Conservation (phyloP, 2,329 filamentous ascomycete species). For the Juglanconis juglandina region DNA sequence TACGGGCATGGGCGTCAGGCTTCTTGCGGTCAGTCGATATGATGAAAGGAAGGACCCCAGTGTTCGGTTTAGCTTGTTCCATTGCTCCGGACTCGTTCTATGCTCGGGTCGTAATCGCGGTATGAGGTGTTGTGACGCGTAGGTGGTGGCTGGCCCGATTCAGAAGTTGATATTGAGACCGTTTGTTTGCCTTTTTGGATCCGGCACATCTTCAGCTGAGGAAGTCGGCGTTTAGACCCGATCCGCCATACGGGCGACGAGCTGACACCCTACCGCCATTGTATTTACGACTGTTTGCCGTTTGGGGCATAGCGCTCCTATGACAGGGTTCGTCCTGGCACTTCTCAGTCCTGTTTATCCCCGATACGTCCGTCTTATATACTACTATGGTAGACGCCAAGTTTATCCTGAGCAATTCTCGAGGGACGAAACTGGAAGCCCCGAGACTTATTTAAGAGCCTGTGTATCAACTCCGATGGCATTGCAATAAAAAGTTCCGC, state of each 20-base stretch:
- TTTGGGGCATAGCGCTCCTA: slow-evolving; percentile 2
- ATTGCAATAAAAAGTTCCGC: too few relatives aligned
- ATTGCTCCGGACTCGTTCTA: background rate
- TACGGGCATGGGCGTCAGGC: slow-evolving; percentile 28
- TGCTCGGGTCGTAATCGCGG: too few relatives aligned
- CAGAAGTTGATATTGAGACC: background rate
- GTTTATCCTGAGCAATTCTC: too few relatives aligned
- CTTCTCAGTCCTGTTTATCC: background rate
- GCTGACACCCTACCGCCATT: background rate
- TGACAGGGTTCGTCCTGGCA: too few relatives aligned
- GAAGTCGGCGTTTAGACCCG: background rate
- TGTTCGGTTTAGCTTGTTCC: background rate
- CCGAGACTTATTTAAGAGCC: too few relatives aligned
- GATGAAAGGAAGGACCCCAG: slow-evolving; percentile 27
- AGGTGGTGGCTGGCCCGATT: background rate
- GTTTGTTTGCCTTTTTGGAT: background rate
- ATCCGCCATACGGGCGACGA: background rate
- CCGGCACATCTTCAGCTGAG: background rate
- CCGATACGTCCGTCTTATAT: too few relatives aligned
- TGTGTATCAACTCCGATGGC: too few relatives aligned
- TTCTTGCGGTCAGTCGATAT: slow-evolving; percentile 27
- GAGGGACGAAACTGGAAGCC: too few relatives aligned
- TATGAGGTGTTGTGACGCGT: too few relatives aligned
- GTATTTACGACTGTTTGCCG: slow-evolving; percentile 4
- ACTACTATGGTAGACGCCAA: too few relatives aligned